Base-by-base conservation (phyloP, 1,139 yeast species). In the Blastobotrys elegans region DNA sequence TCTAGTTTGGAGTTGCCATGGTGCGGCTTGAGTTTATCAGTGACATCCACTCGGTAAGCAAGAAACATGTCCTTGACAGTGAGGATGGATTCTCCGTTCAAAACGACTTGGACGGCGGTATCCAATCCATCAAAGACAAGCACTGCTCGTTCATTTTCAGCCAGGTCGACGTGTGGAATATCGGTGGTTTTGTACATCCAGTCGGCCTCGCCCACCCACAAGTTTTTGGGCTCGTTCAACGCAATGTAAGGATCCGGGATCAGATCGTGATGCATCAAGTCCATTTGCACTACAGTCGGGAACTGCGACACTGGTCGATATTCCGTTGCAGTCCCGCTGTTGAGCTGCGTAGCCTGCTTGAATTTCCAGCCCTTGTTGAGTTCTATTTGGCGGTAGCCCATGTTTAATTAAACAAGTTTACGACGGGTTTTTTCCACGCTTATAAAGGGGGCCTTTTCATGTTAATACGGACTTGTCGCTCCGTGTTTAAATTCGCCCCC, bases 81-180 rank as follows among this genome's bases (percentile, higher is more conserved):
- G 30, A 68, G 57, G 26, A 73, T 60, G 20, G 55, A 43, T 3
- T 48, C 45, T 1, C 60, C 70, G 46, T 73, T 70, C 21, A 73
- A 50, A 30, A 50, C 60, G 1, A 72, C 68, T 3, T 62, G 62
- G 6, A 73, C 71, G 53, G 68, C 68, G 0, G 76, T 73, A 50
- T 73, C 76, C 42, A 73, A 60, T 3, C 76, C 76, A 41, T 71
- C 71, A 52, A 72, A 70, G 1, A 65, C 56, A 48, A 72, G 53
- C 27, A 57, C 59, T 56, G 54, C 55, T 48, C 44, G 37, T 35
- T 56, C 40, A 31, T 51, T 51, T 50, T 52, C 27, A 7, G 45
- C 34, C 8, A 40, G 48, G 13, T 30, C 36, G 11, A 11, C 49
- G 20, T 2, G 39, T 14, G 11, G 22, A 26, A 11, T 32, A 31